These are phyloP conservation scores for Claviceps sp. DNA, from an alignment of 2,329 filamentous ascomycete genomes.

Conservation along the genomic window DNA sequence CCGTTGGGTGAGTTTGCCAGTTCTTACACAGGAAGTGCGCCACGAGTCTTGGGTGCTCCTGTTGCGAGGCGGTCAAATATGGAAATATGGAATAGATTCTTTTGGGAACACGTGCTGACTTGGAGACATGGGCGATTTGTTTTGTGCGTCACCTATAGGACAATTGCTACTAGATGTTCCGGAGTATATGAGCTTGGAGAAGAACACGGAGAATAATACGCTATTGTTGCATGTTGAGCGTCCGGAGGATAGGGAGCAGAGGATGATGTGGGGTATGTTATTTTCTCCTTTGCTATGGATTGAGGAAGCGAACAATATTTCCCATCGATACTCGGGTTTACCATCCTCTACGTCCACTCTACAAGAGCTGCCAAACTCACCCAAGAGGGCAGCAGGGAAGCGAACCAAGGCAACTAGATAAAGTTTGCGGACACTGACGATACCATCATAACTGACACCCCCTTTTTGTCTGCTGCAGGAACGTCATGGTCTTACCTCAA, in stretches of 20 bases:
- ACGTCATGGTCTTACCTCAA: slow-evolving; percentile 82
- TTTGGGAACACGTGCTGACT: too few relatives aligned
- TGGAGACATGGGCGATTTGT: too few relatives aligned
- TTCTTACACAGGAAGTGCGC: too few relatives aligned
- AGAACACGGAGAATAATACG: slow-evolving; percentile 50
- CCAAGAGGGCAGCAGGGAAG: too few relatives aligned
- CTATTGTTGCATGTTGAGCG: slow-evolving; percentile 59
- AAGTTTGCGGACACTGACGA: too few relatives aligned
- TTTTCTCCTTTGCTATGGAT: neutral
- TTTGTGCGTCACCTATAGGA: slow-evolving; percentile 29
- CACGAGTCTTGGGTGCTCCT: too few relatives aligned
- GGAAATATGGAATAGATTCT: too few relatives aligned
- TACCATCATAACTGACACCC: neutral
- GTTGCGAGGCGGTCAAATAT: too few relatives aligned
- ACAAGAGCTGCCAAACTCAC: too few relatives aligned
- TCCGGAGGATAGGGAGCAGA: slow-evolving; percentile 55
- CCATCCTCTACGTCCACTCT: too few relatives aligned
- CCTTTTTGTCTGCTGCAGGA: slow-evolving; percentile 34
- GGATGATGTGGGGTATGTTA: slow-evolving; percentile 83
- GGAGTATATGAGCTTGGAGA: slow-evolving; percentile 58
- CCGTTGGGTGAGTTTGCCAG: slow-evolving; percentile 50
- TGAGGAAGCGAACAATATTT: too few relatives aligned
- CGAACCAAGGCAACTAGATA: neutral
- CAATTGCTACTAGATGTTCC: slow-evolving; percentile 69
- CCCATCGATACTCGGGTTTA: too few relatives aligned